Conservation (phyloP, 2,329 filamentous ascomycete genomes). For the Macrophomina tecta region DNA sequence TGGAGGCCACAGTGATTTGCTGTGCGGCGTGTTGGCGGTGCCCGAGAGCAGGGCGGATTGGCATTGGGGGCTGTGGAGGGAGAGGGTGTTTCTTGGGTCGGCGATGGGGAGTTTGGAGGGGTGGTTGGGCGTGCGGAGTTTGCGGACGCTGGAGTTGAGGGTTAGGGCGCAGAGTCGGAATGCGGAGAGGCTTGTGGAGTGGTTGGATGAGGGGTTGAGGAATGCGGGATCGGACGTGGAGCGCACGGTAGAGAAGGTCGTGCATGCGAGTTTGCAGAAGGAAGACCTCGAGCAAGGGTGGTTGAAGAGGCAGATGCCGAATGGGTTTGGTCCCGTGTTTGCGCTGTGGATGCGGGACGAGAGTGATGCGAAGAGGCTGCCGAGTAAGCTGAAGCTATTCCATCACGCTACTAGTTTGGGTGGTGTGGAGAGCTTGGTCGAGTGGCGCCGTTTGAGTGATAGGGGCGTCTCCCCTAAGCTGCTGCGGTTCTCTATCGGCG, state of each 20-base stretch:
- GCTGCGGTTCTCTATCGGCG: constrained; percentile 81
- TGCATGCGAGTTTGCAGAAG: constrained; percentile 80
- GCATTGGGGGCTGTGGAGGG: constrained; percentile 62
- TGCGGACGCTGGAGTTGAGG: constrained; percentile 84
- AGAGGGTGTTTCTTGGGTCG: constrained; percentile 78
- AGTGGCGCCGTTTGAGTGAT: constrained; percentile 95
- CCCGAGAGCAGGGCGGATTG: constrained; percentile 34
- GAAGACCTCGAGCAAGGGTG: constrained; percentile 61
- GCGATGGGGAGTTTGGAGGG: constrained; percentile 90
- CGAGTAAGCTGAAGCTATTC: constrained; percentile 80
- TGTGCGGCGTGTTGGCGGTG: constrained; percentile 82
- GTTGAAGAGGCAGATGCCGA: constrained; percentile 87
- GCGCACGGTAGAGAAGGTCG: constrained; percentile 57
- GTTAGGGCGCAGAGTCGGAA: constrained; percentile 78
- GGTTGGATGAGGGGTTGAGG: constrained; percentile 64
- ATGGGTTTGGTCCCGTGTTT: constrained; percentile 89
- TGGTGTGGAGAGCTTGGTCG: constrained; percentile 92
- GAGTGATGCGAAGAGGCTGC: constrained; percentile 69
- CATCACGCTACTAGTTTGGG: constrained; percentile 94
- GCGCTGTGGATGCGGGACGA: constrained; percentile 69
- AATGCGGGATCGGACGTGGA: not conserved
- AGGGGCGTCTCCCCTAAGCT: constrained; percentile 71
- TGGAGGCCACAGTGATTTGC: constrained; percentile 91
- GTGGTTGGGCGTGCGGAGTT: constrained; percentile 86
- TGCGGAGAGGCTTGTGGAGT: constrained; percentile 72